Conservation (phyloP, 768 basidiomycete genomes). For the Rhodotorula diobovata region DNA sequence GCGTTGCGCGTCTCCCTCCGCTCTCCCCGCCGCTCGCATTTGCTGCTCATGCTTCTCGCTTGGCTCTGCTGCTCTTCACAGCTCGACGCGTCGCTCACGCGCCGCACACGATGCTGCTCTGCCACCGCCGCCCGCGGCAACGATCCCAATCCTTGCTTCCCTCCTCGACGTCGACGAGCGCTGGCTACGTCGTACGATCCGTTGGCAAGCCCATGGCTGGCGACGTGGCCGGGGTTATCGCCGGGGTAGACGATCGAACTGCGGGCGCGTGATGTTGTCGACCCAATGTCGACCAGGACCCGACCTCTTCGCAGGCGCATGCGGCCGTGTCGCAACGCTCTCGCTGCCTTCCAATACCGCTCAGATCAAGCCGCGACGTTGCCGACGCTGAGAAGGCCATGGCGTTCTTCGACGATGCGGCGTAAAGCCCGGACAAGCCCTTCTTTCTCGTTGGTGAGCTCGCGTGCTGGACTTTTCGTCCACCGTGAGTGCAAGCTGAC, state of each 20-base stretch:
- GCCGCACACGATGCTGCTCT: no score
- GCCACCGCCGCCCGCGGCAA: no score
- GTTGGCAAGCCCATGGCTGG: slow-evolving; percentile 40
- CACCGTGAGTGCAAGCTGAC: no score
- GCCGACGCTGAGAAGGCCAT: slow-evolving; percentile 25
- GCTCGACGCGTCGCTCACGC: no score
- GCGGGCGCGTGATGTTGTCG: slow-evolving; percentile 9
- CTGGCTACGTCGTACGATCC: slow-evolving; percentile 34
- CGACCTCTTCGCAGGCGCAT: slow-evolving; percentile 1
- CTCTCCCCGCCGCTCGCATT: no score
- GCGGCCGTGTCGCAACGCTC: no score
- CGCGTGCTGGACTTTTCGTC: no score
- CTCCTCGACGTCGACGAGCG: no score
- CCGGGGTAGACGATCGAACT: no score
- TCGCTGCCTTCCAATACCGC: slow-evolving; percentile 9
- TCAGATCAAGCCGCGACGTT: slow-evolving; percentile 32
- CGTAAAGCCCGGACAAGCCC: slow-evolving; percentile 12
- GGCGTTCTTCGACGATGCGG: slow-evolving; percentile 19
- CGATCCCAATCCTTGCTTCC: slow-evolving; percentile 20
- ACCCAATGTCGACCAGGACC: slow-evolving; percentile 28
- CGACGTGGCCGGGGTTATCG: slow-evolving; percentile 6
- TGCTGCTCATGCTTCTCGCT: no score
- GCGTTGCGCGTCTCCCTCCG: no score
- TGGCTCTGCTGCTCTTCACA: no score
- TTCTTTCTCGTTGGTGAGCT: slow-evolving; percentile 34